phyloP scores from a whole-genome alignment of 1,284 basidiomycete species.

The Sporisorium scitamineum region DNA sequence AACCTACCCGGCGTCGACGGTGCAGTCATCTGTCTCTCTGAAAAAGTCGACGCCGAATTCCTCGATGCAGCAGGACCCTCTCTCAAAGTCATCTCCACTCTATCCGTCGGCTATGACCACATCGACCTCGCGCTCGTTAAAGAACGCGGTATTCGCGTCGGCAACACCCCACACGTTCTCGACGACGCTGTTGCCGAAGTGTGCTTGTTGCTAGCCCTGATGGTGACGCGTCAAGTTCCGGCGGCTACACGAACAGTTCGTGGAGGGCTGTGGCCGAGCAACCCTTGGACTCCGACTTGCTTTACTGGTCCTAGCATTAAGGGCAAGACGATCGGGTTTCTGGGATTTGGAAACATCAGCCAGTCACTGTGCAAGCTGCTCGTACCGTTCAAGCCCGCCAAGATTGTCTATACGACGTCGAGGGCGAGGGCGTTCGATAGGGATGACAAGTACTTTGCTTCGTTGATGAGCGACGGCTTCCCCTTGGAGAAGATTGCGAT shows the following conservation, averaged over 20 bases:
- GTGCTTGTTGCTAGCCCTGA: slow-evolving; percentile 86
- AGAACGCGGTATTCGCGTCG: slow-evolving; percentile 79
- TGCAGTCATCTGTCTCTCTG: slow-evolving; percentile 78
- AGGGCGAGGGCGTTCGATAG: slow-evolving; percentile 45
- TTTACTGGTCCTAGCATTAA: slow-evolving; percentile 80
- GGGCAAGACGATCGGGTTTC: slow-evolving; percentile 81
- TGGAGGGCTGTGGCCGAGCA: slow-evolving; percentile 76
- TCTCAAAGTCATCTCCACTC: slow-evolving; percentile 85
- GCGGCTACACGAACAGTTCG: slow-evolving; percentile 77
- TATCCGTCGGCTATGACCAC: slow-evolving; percentile 79
- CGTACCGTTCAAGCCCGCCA: slow-evolving; percentile 46
- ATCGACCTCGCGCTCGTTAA: slow-evolving; percentile 78
- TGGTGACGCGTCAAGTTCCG: slow-evolving; percentile 83
- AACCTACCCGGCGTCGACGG: slow-evolving; percentile 78
- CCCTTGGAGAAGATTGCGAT: slow-evolving; percentile 32
- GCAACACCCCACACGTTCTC: slow-evolving; percentile 90
- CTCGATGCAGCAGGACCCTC: slow-evolving; percentile 70
- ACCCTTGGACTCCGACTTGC: slow-evolving; percentile 77
- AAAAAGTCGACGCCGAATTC: slow-evolving; percentile 76
- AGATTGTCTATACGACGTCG: slow-evolving; percentile 56
- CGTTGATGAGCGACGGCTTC: slow-evolving; percentile 33
- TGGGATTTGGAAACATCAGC: slow-evolving; percentile 87
- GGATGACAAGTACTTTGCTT: slow-evolving; percentile 36
- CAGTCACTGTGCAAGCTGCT: slow-evolving; percentile 48
- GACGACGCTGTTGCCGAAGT: slow-evolving; percentile 92